Evolutionary conservation across 2,329 filamentous ascomycete species (phyloP).

Genomic region (Talaromyces sp.): DNA sequence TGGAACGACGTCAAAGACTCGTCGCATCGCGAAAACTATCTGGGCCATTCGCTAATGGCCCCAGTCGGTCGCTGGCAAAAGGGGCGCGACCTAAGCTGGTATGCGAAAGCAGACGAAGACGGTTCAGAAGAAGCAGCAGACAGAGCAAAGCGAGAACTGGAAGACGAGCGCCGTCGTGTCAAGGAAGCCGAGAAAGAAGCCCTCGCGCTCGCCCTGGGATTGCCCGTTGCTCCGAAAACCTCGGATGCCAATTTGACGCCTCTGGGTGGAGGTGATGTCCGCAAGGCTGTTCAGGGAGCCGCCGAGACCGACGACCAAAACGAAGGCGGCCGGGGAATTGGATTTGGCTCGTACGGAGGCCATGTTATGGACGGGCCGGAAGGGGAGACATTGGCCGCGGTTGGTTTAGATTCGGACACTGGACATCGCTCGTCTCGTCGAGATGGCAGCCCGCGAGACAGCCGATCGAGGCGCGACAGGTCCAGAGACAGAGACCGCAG

Average conservation of each 20-base stretch:
- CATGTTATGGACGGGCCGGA: slow-evolving; percentile 25
- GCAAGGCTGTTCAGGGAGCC: slow-evolving; percentile 45
- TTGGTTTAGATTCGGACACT: slow-evolving; percentile 17
- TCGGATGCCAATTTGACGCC: slow-evolving; percentile 60
- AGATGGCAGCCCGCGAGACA: slow-evolving; percentile 21
- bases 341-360: slow-evolving; percentile 30
- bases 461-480: slow-evolving; percentile 15
- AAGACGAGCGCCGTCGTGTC: slow-evolving; percentile 72
- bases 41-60: slow-evolving; percentile 87
- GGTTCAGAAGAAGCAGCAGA: slow-evolving; percentile 37
- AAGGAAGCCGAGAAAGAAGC: slow-evolving; percentile 94
- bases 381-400: slow-evolving; percentile 22
- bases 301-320: slow-evolving; percentile 24
- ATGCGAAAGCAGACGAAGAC: slow-evolving; percentile 54
- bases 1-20: slow-evolving; percentile 92
- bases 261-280: slow-evolving; percentile 58
- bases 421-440: slow-evolving; percentile 22
- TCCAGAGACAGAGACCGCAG: slow-evolving; percentile 45
- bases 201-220: slow-evolving; percentile 72
- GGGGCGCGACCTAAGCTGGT: slow-evolving; percentile 64
- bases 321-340: slow-evolving; percentile 26
- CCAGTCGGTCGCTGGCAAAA: slow-evolving; percentile 91
- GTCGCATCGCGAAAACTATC: slow-evolving; percentile 80
- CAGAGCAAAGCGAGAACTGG: slow-evolving; percentile 53
- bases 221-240: slow-evolving; percentile 59